Evolutionary conservation across 164 flowering plant species (phyloP).

Genomic region (Stephania cephalantha): DNA sequence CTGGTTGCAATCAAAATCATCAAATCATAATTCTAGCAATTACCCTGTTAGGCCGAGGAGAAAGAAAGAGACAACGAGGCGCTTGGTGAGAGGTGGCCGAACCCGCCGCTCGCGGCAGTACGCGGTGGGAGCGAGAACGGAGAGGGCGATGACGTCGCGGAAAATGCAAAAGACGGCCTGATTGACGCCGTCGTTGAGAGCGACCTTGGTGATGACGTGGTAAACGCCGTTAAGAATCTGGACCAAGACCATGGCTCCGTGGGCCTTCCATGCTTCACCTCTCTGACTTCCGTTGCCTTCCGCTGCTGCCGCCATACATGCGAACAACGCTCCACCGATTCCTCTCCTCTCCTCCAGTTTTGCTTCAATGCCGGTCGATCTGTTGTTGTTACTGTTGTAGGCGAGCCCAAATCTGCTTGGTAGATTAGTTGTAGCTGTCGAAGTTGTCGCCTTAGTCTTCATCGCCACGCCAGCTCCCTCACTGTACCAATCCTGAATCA

Average conservation of each 20-base stretch:
- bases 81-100: slow-evolving; percentile 8
- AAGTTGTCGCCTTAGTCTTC: not conserved
- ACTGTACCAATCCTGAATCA: too few species aligned
- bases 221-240: slow-evolving; percentile 78
- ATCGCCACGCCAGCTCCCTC: not conserved
- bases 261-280: slow-evolving; percentile 53
- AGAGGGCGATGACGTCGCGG: slow-evolving; percentile 79
- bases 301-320: not conserved
- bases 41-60: slow-evolving; percentile 93
- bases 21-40: not conserved
- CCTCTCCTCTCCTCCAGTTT: not conserved
- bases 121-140: slow-evolving; percentile 80
- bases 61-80: slow-evolving; percentile 59
- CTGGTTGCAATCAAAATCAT: too few species aligned
- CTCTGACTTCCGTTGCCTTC: slow-evolving; percentile 4
- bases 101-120: slow-evolving; percentile 49
- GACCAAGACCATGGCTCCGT: slow-evolving; percentile 66
- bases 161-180: slow-evolving; percentile 85
- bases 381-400: too few species aligned
- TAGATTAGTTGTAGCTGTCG: not conserved
- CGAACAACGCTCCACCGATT: not conserved
- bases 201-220: slow-evolving; percentile 83
- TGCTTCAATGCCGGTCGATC: not conserved
- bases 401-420: not conserved
- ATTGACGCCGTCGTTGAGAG: slow-evolving; percentile 83